These are phyloP conservation scores for Exutisphaerella laricina DNA, from an alignment of 2,329 filamentous ascomycete species.

Conservation along the genomic window DNA sequence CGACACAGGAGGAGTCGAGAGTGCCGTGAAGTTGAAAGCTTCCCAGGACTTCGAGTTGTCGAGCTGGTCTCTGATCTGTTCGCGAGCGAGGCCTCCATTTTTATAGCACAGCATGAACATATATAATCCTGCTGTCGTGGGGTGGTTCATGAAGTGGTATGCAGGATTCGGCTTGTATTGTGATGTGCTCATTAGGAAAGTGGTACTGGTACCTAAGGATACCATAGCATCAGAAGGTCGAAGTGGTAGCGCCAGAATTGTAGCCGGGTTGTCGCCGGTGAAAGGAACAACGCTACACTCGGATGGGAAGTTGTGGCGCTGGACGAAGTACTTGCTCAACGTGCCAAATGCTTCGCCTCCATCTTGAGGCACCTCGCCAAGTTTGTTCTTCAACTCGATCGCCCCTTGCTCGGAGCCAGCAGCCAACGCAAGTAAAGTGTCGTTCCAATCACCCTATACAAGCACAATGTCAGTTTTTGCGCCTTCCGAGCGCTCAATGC, in stretches of 20 bases:
- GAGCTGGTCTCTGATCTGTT: conserved; percentile 78
- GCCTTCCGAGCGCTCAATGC: too few species aligned
- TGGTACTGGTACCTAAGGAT: conserved; percentile 89
- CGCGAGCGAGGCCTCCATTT: conserved; percentile 89
- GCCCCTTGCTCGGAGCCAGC: conserved; percentile 58
- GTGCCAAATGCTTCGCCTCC: conserved; percentile 72
- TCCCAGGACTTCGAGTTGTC: conserved; percentile 62
- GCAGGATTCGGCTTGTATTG: conserved; percentile 81
- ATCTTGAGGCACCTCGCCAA: conserved; percentile 73
- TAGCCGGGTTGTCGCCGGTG: conserved; percentile 93
- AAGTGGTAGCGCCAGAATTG: conserved; percentile 84
- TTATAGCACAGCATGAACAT: conserved; percentile 99
- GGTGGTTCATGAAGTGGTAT: conserved; percentile 98
- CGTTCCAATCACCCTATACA: conserved; percentile 59
- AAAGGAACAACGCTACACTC: conserved; percentile 77
- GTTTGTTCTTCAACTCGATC: conserved; percentile 64
- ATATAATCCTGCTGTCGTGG: conserved; percentile 81
- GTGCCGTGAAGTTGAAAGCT: conserved; percentile 68
- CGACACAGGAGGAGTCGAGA: conserved; percentile 64
- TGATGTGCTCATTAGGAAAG: conserved; percentile 96
- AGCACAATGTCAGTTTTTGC: background rate
- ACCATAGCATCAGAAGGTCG: conserved; percentile 88
- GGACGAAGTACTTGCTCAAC: conserved; percentile 72
- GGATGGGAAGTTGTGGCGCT: conserved; percentile 68
- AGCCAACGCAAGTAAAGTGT: conserved; percentile 67